Conservation (phyloP, 116 monocot species). For the Dioscorea cayenensis region DNA sequence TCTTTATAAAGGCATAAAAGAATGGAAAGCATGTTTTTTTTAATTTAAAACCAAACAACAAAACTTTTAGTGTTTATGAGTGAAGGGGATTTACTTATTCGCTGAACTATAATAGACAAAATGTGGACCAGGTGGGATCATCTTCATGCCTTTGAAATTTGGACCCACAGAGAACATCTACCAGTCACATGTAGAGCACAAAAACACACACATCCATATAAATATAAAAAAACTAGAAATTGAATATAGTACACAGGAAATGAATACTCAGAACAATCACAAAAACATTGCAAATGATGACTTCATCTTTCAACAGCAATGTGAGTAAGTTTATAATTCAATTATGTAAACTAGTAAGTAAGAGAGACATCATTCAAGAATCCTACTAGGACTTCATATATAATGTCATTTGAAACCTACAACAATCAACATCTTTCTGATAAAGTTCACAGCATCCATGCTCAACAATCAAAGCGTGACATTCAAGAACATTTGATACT, state of each 20-base stretch:
- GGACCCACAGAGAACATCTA: conserved; percentile 85
- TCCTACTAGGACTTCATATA: no score
- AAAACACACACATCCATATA: not conserved
- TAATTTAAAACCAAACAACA: no score
- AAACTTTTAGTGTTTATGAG: no score
- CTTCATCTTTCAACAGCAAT: not conserved
- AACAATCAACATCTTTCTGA: no score
- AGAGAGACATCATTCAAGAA: no score
- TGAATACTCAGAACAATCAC: no score
- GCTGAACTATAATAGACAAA: conserved; percentile 73
- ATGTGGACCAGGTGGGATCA: conserved; percentile 94
- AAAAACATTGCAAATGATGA: not conserved
- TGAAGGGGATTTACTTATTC: conserved; percentile 45
- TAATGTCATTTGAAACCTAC: no score
- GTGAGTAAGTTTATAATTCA: not conserved
- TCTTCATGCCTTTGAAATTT: conserved; percentile 87
- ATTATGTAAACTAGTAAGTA: not conserved
- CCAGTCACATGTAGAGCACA: not conserved
- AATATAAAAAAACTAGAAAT: no score
- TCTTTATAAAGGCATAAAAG: not conserved
- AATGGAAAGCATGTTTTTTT: not conserved
- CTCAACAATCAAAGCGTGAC: no score
- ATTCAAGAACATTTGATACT: no score
- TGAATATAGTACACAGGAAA: no score
- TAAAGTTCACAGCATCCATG: no score